Evolutionary conservation across 2,329 filamentous ascomycete genomes (phyloP), one percentile per base, ranked within the genome.

Genomic region (Sporothrix luriei): DNA sequence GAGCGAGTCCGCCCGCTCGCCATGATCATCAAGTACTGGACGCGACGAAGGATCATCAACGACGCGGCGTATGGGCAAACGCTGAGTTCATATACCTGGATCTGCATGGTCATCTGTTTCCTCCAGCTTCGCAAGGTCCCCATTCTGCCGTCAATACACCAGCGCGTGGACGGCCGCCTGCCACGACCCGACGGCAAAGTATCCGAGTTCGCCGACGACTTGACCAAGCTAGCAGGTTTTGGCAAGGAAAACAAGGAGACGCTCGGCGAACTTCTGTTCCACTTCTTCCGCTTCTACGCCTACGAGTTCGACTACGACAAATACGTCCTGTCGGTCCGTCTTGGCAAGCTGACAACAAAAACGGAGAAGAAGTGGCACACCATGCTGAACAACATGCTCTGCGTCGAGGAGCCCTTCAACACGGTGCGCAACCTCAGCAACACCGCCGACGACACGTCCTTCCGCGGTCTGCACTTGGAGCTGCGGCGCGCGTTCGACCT

Each of bases 1-100:
- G 88, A 93, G 51, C 89, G 95, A 72, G 93, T 99, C 69, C 89
- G 95, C 55, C 93, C 92, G 57, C 83, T 99, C 74, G 94, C 95
- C 19, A 98, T 99, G 93, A 91, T 97, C 71, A 88, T 99, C 81
- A 99, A 99, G 79, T 87, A 98, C 81, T 99, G 95, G 95, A 97
- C 95, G 69, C 92, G 95, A 80, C 87, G 88, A 79, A 89, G 95
- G 78, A 90, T 97, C 75, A 84, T 99, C 75, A 99, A 99, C 77
- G 95, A 99, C 83, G 95, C 95, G 78, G 95, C 91, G 70, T 93
- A 93, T 77, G 94, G 95, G 72, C 94, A 93, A 70, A 99, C 95
- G 7, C 84, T 99, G 71, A 98, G 94, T 79, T 99, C 95, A 21
- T 99, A 99, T 78, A 97, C 95, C 26, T 99, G 95, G 95, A 98